Conservation (phyloP, 805 yeast species). For the Suhomyces pyralidae region DNA sequence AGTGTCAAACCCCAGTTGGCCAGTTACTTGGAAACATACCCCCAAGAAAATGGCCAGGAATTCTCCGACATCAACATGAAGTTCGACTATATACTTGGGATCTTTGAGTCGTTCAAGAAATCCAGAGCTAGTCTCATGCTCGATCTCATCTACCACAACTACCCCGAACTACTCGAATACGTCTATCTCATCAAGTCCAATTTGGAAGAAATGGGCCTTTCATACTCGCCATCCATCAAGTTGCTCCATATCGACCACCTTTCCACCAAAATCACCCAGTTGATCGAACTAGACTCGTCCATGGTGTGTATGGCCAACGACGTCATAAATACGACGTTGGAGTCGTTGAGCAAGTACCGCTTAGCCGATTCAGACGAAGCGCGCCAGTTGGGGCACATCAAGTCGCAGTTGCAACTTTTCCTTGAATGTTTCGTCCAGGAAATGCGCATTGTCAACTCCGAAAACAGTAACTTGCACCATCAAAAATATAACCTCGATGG, state of each 20-base stretch:
- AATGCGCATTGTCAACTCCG: not conserved
- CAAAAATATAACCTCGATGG: not conserved
- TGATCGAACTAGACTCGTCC: slow-evolving; percentile 11
- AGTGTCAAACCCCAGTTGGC: not conserved
- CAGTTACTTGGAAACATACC: not conserved
- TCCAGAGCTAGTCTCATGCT: slow-evolving; percentile 5
- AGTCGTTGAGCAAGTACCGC: not conserved
- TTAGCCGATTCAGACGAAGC: not conserved
- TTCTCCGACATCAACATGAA: not conserved
- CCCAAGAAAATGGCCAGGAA: not conserved
- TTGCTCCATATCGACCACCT: slow-evolving; percentile 9
- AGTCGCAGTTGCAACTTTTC: not conserved
- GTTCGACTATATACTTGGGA: not conserved
- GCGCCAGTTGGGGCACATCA: not conserved
- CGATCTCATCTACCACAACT: slow-evolving; percentile 11
- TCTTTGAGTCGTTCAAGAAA: not conserved
- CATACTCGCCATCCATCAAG: slow-evolving; percentile 13
- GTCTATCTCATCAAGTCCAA: slow-evolving; percentile 10
- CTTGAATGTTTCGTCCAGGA: not conserved
- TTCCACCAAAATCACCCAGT: slow-evolving; percentile 5
- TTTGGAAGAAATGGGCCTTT: slow-evolving; percentile 12
- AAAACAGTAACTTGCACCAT: not conserved
- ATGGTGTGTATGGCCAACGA: not conserved
- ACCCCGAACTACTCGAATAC: slow-evolving; percentile 12
- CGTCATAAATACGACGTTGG: not conserved